Percentiles rank a stretch among this genome's conserved stretches.
Conservation (phyloP, 2,329 filamentous ascomycete species). For the Penicillium paneum region DNA sequence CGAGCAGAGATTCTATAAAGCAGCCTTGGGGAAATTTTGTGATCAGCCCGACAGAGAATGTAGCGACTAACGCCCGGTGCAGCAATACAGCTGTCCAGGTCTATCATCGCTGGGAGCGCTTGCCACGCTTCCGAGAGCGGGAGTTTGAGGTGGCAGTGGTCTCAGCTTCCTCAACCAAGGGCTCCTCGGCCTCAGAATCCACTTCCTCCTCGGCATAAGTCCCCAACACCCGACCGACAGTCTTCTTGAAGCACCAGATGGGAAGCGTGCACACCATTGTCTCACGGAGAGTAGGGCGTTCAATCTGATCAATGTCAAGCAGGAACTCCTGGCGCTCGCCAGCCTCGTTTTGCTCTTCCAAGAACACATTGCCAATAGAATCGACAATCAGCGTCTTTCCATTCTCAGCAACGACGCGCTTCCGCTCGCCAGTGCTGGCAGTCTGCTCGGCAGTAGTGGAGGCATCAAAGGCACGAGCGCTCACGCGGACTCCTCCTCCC, state of each 20-base stretch:
- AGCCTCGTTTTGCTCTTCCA: slow-evolving; percentile 89
- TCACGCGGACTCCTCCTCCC: slow-evolving; percentile 40
- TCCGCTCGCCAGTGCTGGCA: slow-evolving; percentile 70
- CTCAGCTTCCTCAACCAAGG: slow-evolving; percentile 22
- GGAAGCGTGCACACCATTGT: slow-evolving; percentile 81
- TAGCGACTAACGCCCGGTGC: not conserved
- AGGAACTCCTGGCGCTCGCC: slow-evolving; percentile 79
- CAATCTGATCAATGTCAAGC: slow-evolving; percentile 83
- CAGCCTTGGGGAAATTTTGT: not conserved
- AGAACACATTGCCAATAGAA: slow-evolving; percentile 83
- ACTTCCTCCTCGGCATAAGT: slow-evolving; percentile 21
- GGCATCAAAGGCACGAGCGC: slow-evolving; percentile 42
- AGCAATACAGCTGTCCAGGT: not conserved
- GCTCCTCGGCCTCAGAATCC: slow-evolving; percentile 17
- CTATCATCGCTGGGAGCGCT: slow-evolving; percentile 31
- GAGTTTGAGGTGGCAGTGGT: slow-evolving; percentile 25
- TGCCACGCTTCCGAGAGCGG: slow-evolving; percentile 26
- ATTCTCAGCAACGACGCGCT: slow-evolving; percentile 87
- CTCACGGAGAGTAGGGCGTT: slow-evolving; percentile 70
- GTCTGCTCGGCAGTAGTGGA: slow-evolving; percentile 52
- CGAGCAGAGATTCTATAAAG: slow-evolving; percentile 4
- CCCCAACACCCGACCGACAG: slow-evolving; percentile 30
- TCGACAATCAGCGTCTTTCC: slow-evolving; percentile 94
- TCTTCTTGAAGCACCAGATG: slow-evolving; percentile 62
- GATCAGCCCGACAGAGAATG: not conserved